phyloP scores from a whole-genome alignment of 108 stramenopile genomes.

The Aurantiochytrium sp. region DNA sequence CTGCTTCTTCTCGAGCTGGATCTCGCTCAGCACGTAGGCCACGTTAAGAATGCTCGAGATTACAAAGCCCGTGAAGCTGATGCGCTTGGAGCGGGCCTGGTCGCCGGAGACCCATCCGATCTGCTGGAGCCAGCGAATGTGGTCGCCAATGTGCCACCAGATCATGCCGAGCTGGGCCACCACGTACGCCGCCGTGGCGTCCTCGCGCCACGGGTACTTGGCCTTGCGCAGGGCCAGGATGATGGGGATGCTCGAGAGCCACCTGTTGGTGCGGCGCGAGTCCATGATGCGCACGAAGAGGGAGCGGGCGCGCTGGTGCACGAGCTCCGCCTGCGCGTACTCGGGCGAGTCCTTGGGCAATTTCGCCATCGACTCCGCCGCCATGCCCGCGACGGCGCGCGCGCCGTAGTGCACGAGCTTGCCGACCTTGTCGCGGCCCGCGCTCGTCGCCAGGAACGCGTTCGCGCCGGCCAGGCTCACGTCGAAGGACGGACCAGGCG shows the following conservation, averaged over 20 bases:
- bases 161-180: not conserved
- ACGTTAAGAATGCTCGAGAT: not conserved
- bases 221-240: not conserved
- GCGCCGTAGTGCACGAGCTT: slow-evolving; percentile 21
- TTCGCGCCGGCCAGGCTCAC: not conserved
- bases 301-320: not conserved
- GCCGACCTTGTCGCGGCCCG: slow-evolving; percentile 19
- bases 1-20: not conserved
- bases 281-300: slow-evolving; percentile 29
- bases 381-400: not conserved
- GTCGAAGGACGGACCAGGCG: not conserved
- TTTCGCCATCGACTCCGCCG: not conserved
- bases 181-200: not conserved
- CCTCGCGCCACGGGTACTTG: not conserved
- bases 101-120: not conserved
- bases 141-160: slow-evolving; percentile 5
- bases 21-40: not conserved
- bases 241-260: not conserved
- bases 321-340: not conserved
- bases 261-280: not conserved
- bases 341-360: not conserved
- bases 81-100: slow-evolving; percentile 4
- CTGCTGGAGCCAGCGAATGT: slow-evolving; percentile 30
- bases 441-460: not conserved
- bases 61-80: slow-evolving; percentile 2